phyloP scores from a whole-genome alignment of 768 basidiomycete genomes.

The Rhodotorula toruloides region DNA sequence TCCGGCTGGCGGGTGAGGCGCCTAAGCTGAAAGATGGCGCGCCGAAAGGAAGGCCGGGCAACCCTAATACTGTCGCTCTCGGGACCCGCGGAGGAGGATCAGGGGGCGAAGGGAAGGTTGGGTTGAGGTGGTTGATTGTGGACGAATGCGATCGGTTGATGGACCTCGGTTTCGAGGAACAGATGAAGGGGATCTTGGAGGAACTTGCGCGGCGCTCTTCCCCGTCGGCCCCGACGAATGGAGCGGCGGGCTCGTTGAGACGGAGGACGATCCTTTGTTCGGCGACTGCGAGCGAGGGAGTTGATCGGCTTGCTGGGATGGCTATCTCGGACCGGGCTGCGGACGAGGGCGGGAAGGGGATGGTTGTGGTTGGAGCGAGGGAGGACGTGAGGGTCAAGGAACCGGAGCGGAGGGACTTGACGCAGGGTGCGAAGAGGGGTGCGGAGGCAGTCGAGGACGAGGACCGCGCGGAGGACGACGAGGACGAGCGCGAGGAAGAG shows the following conservation, averaged over 20 bases:
- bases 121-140: slow-evolving; percentile 76
- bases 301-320: slow-evolving; percentile 78
- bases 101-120: slow-evolving; percentile 10
- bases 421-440: not conserved
- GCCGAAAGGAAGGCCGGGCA: slow-evolving; percentile 3
- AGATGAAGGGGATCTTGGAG: slow-evolving; percentile 80
- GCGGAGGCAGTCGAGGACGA: slow-evolving; percentile 31
- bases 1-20: slow-evolving; percentile 60
- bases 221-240: not conserved
- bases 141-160: slow-evolving; percentile 97
- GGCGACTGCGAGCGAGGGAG: slow-evolving; percentile 90
- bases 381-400: slow-evolving; percentile 14
- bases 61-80: slow-evolving; percentile 23
- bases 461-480: slow-evolving; percentile 32
- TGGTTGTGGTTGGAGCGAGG: slow-evolving; percentile 18
- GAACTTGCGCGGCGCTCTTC: slow-evolving; percentile 57
- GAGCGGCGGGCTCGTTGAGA: slow-evolving; percentile 44
- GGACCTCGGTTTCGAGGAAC: slow-evolving; percentile 97
- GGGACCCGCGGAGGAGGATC: slow-evolving; percentile 56
- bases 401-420: slow-evolving; percentile 23
- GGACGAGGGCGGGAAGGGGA: slow-evolving; percentile 1
- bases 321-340: slow-evolving; percentile 20
- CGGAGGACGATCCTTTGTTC: slow-evolving; percentile 89
- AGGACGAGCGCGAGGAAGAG: slow-evolving; percentile 36
- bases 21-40: not conserved